Base-by-base conservation (phyloP, 805 yeast species). In the Kazachstania africana region DNA sequence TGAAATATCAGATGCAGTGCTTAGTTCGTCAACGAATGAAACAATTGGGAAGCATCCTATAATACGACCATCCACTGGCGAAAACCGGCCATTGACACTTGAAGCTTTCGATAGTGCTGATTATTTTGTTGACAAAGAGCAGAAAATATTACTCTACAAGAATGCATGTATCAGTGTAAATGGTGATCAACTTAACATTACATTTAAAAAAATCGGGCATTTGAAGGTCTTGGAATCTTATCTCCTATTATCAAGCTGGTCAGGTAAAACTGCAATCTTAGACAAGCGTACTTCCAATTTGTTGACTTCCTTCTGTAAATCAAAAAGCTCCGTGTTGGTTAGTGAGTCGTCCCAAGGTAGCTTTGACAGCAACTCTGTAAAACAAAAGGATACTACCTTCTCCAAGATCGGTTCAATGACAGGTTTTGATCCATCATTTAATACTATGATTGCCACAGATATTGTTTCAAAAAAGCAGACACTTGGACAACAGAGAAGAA, bases 331-430 rank as follows among this genome's bases (percentile, higher is more conserved):
- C n/a, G 31, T 50, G 1, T 15, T 29, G 1, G 45, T 45, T 1
- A 44, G 36, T 19, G 55, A 43, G 12, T 46, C 53, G 1, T 34
- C 51, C 9, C 39, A 40, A 9, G 57, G 59, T 14, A 42, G 40
- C 19, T 27, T 44, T 16, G 35, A 33, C 26, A 26, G 29, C 5
- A 33, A 27, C 6, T 32, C 20, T 10, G 16, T 20, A 5, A 21
- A 14, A 16, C 22, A 12, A 19, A 32, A 23, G 8, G 24, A 31
- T 5, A 12, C 12, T n/a, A 29, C 13, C 26, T 10, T 19, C 24
- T 29, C 16, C 14, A 38, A 33, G 15, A 19, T 32, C 18, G 37
- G 42, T 6, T 14, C 32, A 8, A 26, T 38, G 30, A n/a, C 27
- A 6, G 26, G 26, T 10, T 32, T 29, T 14, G 35, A 37, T 17